phyloP scores from a whole-genome alignment of 2,329 filamentous ascomycete species.

The Hypocreales sp. region DNA sequence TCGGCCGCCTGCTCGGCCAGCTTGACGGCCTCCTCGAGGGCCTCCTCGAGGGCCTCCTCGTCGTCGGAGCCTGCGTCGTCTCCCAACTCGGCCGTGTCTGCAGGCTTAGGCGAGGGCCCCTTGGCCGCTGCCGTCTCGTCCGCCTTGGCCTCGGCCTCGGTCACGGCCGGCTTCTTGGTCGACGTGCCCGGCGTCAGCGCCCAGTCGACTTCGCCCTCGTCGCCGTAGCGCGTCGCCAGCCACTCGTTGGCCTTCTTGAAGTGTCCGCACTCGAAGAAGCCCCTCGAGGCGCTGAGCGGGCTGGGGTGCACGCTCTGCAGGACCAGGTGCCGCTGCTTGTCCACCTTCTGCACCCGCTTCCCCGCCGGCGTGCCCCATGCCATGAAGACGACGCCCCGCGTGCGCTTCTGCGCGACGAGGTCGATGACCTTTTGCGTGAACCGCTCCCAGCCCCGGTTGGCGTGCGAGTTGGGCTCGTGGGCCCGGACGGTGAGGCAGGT shows the following conservation, averaged over 20 bases:
- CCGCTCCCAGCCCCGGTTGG: constrained; percentile 77
- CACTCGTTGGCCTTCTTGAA: constrained; percentile 76
- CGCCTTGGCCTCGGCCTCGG: constrained; percentile 9
- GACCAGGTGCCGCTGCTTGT: constrained; percentile 61
- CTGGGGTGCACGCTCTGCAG: constrained; percentile 83
- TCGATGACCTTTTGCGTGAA: constrained; percentile 91
- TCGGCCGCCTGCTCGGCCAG: constrained; percentile 14
- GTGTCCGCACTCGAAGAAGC: constrained; percentile 74
- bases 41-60: constrained; percentile 21
- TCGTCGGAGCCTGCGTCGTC: constrained; percentile 19
- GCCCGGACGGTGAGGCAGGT: constrained; percentile 88
- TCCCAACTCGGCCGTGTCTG: constrained; percentile 6
- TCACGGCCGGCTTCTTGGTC: constrained; percentile 12
- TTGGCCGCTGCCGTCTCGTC: constrained; percentile 2
- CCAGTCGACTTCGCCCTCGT: constrained; percentile 77
- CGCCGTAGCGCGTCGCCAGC: constrained; percentile 64
- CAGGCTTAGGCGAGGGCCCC: constrained; percentile 2
- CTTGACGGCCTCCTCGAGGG: constrained; percentile 15
- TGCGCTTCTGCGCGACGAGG: constrained; percentile 61
- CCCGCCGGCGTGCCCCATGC: constrained; percentile 84
- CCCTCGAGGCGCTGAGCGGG: constrained; percentile 69
- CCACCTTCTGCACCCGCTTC: constrained; percentile 61
- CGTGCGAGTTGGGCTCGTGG: constrained; percentile 74
- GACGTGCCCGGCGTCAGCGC: constrained; percentile 30
- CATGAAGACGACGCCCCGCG: constrained; percentile 78